Base-by-base conservation (phyloP, 2,329 filamentous ascomycete species). In the Curvularia spicifera region DNA sequence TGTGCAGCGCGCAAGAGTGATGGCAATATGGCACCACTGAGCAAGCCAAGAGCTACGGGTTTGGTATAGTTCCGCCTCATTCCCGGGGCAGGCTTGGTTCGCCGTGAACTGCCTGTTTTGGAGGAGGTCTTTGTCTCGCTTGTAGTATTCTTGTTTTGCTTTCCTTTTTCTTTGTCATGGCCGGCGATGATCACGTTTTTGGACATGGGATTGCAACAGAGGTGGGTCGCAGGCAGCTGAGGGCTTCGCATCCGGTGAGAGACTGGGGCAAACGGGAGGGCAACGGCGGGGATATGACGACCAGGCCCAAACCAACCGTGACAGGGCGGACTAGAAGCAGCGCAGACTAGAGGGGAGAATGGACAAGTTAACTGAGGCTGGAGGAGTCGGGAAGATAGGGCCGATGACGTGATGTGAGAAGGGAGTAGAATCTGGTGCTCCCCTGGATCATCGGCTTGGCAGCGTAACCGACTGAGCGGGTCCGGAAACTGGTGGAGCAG, bases 401-500 rank as follows among this genome's bases (percentile, higher is more conserved):
- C 60, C 50, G 54, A 59, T 67, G 64, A 69, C 60, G 64, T 67
- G 60, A 65, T 56, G 40, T 57, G 33, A 29, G 51, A 54, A 54
- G 51, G 22, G 53, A 35, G 50, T 48, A 28, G 44, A 31, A 49
- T 15, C 35, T 42, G 35, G 43, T 48, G 54, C 40, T 24, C 52
- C 50, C 48, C 49, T 58, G 54, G 35, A 59, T 46, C 53, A 54
- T 33, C 44, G 26, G 18, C 60, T 64, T 60, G 61, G 59, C 60
- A 28, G 45, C 49, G 60, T 58, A 64, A 61, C 73, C 73, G 73
- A 71, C 70, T 67, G 69, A 22, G 50, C 67, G 73, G 73, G 67
- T 42, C 66, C 64, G 71, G 70, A 65, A 66, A 58, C 56, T 60
- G 57, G 66, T 67, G 63, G 61, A 62, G 65, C 51, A 53, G 43